Evolutionary conservation across 1,284 basidiomycete genomes (phyloP).

Genomic region (Takashimella tepidaria): DNA sequence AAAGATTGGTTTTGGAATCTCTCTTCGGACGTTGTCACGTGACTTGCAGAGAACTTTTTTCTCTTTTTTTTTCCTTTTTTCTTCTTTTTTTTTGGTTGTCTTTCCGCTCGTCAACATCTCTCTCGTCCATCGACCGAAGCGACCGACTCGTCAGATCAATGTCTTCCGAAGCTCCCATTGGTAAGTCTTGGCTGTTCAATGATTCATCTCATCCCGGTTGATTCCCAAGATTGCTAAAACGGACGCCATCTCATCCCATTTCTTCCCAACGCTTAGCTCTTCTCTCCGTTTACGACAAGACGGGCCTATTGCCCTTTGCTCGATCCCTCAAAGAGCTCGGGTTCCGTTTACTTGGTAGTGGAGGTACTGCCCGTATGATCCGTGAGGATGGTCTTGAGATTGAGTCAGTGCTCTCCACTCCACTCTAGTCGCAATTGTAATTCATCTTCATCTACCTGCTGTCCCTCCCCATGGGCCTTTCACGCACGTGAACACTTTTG

Average conservation of each 20-base stretch:
- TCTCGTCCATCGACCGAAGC: too few relatives aligned
- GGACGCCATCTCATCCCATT: background rate
- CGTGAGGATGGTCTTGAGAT: conserved; percentile 88
- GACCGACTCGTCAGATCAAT: too few relatives aligned
- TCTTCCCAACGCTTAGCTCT: conserved; percentile 56
- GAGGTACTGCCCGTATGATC: conserved; percentile 96
- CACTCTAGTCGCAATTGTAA: too few relatives aligned
- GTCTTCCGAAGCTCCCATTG: conserved; percentile 31
- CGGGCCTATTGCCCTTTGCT: conserved; percentile 82
- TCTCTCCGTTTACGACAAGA: conserved; percentile 96
- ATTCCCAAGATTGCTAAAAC: too few relatives aligned
- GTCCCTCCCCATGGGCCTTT: background rate
- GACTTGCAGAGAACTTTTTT: too few relatives aligned
- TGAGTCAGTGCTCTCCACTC: too few relatives aligned
- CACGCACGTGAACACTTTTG: conserved; percentile 3
- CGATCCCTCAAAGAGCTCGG: conserved; percentile 73
- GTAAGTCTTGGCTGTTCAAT: too few relatives aligned
- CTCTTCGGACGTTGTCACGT: background rate
- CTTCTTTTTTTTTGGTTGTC: background rate
- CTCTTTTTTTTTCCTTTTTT: background rate
- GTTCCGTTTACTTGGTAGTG: conserved; percentile 85
- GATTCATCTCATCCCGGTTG: too few relatives aligned
- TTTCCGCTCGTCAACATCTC: background rate
- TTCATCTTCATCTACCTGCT: conserved; percentile 1
- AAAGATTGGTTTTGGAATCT: background rate